Evolutionary conservation across 306 rosid genomes (phyloP).

Genomic region (Dicorynia guianensis): DNA sequence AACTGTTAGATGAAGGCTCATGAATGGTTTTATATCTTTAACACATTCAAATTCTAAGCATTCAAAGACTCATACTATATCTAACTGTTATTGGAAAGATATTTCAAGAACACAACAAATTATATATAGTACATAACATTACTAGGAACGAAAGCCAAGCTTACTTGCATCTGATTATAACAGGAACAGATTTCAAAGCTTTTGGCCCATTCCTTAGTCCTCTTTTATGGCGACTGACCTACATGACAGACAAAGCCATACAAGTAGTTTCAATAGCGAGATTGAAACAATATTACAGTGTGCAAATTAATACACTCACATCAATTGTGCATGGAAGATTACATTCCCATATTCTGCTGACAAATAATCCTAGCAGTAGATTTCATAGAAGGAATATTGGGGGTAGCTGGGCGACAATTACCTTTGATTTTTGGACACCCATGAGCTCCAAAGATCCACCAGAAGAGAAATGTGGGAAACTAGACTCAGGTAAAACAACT

Average conservation of each 20-base stretch:
- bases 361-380: neutral
- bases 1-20: too few species aligned
- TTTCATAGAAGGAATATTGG: neutral
- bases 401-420: neutral
- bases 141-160: conserved; percentile 35
- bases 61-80: conserved; percentile 13
- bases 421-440: conserved; percentile 90
- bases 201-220: conserved; percentile 85
- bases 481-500: conserved; percentile 63
- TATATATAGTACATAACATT: neutral
- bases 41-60: neutral
- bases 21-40: too few species aligned
- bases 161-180: conserved; percentile 80
- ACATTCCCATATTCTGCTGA: neutral
- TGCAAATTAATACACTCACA: conserved; percentile 23
- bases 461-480: conserved; percentile 55
- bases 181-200: conserved; percentile 83
- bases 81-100: conserved; percentile 1
- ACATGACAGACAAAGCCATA: conserved; percentile 33
- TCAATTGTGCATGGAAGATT: neutral
- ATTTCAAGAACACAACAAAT: conserved; percentile 14
- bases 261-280: neutral
- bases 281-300: neutral
- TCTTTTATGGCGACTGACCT: conserved; percentile 67
- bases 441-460: conserved; percentile 86